phyloP scores from a whole-genome alignment of 2,329 filamentous ascomycete genomes.

The Phoma sp. region DNA sequence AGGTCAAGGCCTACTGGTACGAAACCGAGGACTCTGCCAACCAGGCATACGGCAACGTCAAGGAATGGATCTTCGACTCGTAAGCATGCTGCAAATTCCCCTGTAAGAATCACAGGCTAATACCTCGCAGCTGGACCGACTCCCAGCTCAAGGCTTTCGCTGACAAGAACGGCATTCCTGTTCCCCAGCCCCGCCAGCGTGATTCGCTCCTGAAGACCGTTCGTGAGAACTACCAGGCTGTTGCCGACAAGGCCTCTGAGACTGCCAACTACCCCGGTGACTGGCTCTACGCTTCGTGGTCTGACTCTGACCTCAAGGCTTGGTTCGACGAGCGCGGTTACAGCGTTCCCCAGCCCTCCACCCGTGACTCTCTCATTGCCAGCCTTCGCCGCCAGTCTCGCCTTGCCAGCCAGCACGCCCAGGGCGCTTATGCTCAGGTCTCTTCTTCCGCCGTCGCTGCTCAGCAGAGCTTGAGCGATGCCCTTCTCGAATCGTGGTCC shows the following conservation, averaged over 20 bases:
- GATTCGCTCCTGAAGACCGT: constrained; percentile 80
- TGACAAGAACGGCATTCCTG: constrained; percentile 85
- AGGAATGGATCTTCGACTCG: constrained; percentile 92
- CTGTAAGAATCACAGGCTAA: constrained; percentile 44
- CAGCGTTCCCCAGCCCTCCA: constrained; percentile 82
- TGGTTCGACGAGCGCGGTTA: constrained; percentile 92
- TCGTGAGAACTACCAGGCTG: constrained; percentile 80
- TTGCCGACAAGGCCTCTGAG: constrained; percentile 79
- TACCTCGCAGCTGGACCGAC: constrained; percentile 76
- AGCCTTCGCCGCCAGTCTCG: constrained; percentile 90
- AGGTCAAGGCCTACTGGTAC: constrained; percentile 77
- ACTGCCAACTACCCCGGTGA: constrained; percentile 87
- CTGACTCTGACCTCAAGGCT: constrained; percentile 89
- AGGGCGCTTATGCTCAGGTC: constrained; percentile 55
- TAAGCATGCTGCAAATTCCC: constrained; percentile 46
- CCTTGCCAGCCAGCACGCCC: constrained; percentile 73
- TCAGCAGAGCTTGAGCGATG: constrained; percentile 78
- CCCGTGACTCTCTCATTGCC: constrained; percentile 87
- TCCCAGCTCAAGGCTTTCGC: constrained; percentile 93
- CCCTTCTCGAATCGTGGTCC: constrained; percentile 87
- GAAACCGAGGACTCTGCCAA: constrained; percentile 80
- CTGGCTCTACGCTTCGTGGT: constrained; percentile 93
- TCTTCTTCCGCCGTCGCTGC: constrained; percentile 64
- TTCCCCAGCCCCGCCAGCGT: constrained; percentile 84
- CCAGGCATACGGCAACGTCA: constrained; percentile 73